Evolutionary conservation across 2,329 filamentous ascomycete genomes (phyloP), one percentile per base, ranked within the genome.

Genomic region (Talaromyces sp.): DNA sequence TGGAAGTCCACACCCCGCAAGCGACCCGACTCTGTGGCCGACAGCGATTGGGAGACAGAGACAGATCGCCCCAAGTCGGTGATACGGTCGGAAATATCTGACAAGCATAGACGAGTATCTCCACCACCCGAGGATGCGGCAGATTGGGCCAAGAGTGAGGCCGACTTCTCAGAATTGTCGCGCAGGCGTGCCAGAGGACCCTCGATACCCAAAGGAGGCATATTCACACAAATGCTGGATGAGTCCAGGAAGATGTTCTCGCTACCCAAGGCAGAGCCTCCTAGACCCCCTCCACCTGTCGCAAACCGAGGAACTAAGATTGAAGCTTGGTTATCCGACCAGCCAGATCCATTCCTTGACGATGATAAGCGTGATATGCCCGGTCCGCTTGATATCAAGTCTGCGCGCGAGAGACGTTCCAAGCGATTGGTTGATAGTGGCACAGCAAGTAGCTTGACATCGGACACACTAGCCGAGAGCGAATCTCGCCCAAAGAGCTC

Each of bases 271-370:
- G 56, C 65, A 14, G 61, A 71, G 24, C 62, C 67, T 11, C 69
- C 74, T 1, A 66, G 69, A 44, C 74, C 75, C 19, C 70, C 74
- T 30, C 74, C 75, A n/a, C 70, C 67, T n/a, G 55, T 59, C 9
- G 63, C 62, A 14, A 63, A 63, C 17, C 77, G 77, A 41, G 73
- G 79, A 13, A 77, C 78, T 47, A 82, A 82, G 43, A 80, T 87
- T 22, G 82, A 86, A 67, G 81, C 83, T 44, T 87, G 85, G 85
- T 76, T 87, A 5, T 79, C 78, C 2, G 74, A 74, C 47, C 83
- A 82, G 2, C 75, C 79, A 8, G 82, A 85, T 66, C 80, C 82
- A 2, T 82, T 84, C 52, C 55, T 77, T 43, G 79, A 82, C n/a
- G 66, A 66, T 19, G 62, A 65, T 3, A 63, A 65, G 24, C 70